Conservation (phyloP, 2,329 filamentous ascomycete species). For the Curvularia sp. region DNA sequence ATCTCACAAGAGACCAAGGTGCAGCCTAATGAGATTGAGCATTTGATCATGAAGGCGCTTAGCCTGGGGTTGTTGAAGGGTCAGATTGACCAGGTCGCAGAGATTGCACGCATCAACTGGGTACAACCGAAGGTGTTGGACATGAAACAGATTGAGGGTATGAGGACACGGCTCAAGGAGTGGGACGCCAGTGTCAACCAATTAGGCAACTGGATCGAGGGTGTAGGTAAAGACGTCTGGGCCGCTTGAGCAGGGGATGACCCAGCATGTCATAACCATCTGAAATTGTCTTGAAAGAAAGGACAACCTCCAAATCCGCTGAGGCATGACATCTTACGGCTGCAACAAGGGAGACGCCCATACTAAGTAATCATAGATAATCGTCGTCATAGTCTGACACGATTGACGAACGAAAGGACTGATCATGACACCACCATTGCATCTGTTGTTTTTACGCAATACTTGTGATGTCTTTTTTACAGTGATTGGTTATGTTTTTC, state of each 20-base stretch:
- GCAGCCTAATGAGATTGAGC: slow-evolving; percentile 88
- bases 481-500: background rate
- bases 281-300: background rate
- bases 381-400: slow-evolving; percentile 11
- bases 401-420: slow-evolving; percentile 26
- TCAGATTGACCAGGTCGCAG: slow-evolving; percentile 94
- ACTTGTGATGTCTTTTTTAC: background rate
- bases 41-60: slow-evolving; percentile 98
- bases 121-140: slow-evolving; percentile 98
- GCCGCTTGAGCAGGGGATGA: slow-evolving; percentile 62
- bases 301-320: slow-evolving; percentile 5
- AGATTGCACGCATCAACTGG: slow-evolving; percentile 96
- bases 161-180: slow-evolving; percentile 85
- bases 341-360: slow-evolving; percentile 12
- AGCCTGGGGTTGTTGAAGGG: slow-evolving; percentile 88
- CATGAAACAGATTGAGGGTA: slow-evolving; percentile 91
- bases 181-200: slow-evolving; percentile 98
- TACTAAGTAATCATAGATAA: slow-evolving; percentile 32
- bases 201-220: slow-evolving; percentile 96
- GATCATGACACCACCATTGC: slow-evolving; percentile 13
- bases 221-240: slow-evolving; percentile 93
- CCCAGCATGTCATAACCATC: background rate
- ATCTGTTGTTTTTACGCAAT: background rate
- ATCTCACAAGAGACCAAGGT: slow-evolving; percentile 95
- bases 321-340: slow-evolving; percentile 10